A percentile compares a stretch with the other conserved stretches of the same genome.
Conservation (phyloP, 495 filamentous ascomycete genomes). For the Aspergillus bridgeri region DNA sequence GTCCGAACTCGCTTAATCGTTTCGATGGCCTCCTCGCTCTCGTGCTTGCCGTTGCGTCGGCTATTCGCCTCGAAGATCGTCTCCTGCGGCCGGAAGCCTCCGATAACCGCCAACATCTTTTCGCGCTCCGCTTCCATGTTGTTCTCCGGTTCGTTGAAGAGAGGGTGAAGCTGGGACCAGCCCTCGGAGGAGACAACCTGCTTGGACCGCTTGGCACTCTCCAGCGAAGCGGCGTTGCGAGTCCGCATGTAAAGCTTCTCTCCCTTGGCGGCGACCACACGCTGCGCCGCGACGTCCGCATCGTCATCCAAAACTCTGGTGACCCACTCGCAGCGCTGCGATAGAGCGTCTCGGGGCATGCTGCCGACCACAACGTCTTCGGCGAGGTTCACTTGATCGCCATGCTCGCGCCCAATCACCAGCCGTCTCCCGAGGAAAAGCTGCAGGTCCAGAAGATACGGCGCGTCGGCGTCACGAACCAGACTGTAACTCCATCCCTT, state of each 20-base stretch:
- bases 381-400: slow-evolving; percentile 61
- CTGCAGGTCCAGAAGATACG: slow-evolving; percentile 92
- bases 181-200: slow-evolving; percentile 63
- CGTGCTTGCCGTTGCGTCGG: slow-evolving; percentile 55
- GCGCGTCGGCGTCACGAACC: slow-evolving; percentile 76
- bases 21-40: slow-evolving; percentile 64
- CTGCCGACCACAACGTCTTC: slow-evolving; percentile 77
- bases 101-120: slow-evolving; percentile 80
- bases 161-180: slow-evolving; percentile 66
- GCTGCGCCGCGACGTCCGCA: slow-evolving; percentile 66
- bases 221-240: slow-evolving; percentile 78
- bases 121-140: slow-evolving; percentile 66
- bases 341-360: slow-evolving; percentile 64
- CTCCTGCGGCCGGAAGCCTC: slow-evolving; percentile 81
- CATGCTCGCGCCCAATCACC: slow-evolving; percentile 57
- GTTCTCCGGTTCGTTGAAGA: slow-evolving; percentile 69
- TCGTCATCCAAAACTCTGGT: slow-evolving; percentile 71
- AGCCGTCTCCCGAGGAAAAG: slow-evolving; percentile 83
- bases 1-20: slow-evolving; percentile 70
- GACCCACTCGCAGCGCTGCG: slow-evolving; percentile 72
- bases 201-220: slow-evolving; percentile 82
- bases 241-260: slow-evolving; percentile 91
- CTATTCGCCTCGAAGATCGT: slow-evolving; percentile 92
- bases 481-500: slow-evolving; percentile 94
- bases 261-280: slow-evolving; percentile 73